Conservation (phyloP, 768 basidiomycete genomes). For the Clitopilus passeckerianus region DNA sequence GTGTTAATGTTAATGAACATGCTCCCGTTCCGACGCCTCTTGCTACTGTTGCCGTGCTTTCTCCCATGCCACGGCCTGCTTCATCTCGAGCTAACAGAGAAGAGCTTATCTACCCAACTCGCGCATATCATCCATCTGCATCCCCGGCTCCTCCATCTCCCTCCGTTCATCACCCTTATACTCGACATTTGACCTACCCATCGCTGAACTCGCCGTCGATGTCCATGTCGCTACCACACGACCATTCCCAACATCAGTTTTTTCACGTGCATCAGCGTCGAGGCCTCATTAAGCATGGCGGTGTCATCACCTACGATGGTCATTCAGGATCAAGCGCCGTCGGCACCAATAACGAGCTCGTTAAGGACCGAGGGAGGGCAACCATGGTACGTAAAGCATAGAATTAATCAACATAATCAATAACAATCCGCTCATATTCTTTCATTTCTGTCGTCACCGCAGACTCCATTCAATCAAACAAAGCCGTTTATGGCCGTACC, state of each 20-base stretch:
- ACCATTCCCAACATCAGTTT: neutral
- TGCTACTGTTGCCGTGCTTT: neutral
- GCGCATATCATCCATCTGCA: neutral
- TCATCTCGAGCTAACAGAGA: neutral
- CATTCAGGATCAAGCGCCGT: neutral
- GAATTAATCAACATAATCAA: neutral
- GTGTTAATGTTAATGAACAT: neutral
- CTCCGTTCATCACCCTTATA: neutral
- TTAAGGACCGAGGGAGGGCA: neutral
- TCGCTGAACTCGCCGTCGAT: neutral
- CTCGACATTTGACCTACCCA: neutral
- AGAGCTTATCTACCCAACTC: neutral
- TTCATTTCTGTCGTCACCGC: neutral
- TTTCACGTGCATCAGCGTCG: neutral
- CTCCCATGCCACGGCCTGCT: neutral
- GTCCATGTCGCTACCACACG: neutral
- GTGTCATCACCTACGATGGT: neutral
- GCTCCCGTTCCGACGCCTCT: neutral
- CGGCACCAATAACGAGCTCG: neutral
- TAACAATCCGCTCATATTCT: neutral
- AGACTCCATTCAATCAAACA: neutral
- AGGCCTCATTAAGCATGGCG: neutral
- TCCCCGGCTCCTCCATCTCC: neutral
- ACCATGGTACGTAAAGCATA: neutral
- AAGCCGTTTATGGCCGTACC: neutral